Evolutionary conservation across 2,329 filamentous ascomycete species (phyloP).

Genomic region (Aspergillus neotritici): DNA sequence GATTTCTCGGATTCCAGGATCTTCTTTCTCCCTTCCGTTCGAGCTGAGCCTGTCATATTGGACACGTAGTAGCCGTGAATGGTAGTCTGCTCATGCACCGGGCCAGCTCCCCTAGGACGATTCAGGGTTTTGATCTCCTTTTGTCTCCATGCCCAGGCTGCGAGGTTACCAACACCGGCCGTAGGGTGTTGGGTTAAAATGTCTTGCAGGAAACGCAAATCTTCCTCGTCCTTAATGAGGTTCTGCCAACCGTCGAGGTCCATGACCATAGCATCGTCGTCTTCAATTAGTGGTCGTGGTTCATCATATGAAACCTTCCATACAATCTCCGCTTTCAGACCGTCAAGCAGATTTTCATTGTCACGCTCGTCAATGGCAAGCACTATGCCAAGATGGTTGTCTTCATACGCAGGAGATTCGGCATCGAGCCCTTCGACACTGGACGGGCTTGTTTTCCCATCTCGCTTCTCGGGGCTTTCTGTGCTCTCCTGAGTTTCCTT

Average conservation of each 20-base stretch:
- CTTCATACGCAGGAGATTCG: conserved; percentile 11
- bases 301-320: conserved; percentile 56
- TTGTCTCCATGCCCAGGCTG: conserved; percentile 65
- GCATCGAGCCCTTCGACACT: conserved; percentile 24
- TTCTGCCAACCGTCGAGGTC: conserved; percentile 68
- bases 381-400: conserved; percentile 8
- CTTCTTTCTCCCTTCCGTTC: conserved; percentile 90
- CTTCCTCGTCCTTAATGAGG: conserved; percentile 63
- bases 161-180: conserved; percentile 52
- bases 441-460: conserved; percentile 52
- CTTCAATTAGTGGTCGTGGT: conserved; percentile 60
- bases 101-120: conserved; percentile 50
- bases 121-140: conserved; percentile 67
- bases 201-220: conserved; percentile 52
- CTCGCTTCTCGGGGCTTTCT: not conserved
- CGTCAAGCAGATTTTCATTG: conserved; percentile 29
- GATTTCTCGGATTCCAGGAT: conserved; percentile 97
- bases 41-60: conserved; percentile 76
- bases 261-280: conserved; percentile 58
- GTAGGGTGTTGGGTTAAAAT: conserved; percentile 45
- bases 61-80: conserved; percentile 73
- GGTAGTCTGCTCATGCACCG: conserved; percentile 48
- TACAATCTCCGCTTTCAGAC: conserved; percentile 47
- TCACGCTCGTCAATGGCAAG: conserved; percentile 19
- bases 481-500: not conserved